phyloP scores from a whole-genome alignment of 345 rosid genomes.

The Rhizophora mangle region DNA sequence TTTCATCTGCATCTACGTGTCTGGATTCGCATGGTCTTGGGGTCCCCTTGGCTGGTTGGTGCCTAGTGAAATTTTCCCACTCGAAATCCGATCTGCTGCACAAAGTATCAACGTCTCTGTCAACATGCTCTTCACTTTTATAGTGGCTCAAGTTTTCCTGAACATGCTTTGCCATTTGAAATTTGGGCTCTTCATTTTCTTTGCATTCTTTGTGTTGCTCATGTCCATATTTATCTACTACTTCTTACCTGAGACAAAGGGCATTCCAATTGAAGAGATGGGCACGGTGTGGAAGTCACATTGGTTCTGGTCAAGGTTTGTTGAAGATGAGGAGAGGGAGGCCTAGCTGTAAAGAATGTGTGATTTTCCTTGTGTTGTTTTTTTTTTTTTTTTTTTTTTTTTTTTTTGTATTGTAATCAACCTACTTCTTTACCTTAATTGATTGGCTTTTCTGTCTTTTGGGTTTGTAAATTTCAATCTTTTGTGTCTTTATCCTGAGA shows the following conservation, averaged over 20 bases:
- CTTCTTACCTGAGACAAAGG: constrained; percentile 72
- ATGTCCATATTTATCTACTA: constrained; percentile 53
- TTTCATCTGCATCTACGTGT: constrained; percentile 74
- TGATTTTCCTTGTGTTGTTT: not conserved
- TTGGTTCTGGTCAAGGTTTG: constrained; percentile 65
- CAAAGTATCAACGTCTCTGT: constrained; percentile 85
- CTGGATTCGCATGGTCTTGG: constrained; percentile 97
- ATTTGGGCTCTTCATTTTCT: constrained; percentile 66
- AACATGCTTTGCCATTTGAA: constrained; percentile 79
- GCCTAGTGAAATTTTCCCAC: constrained; percentile 88
- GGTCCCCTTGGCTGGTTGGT: constrained; percentile 95
- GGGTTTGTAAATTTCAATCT: too few relatives aligned
- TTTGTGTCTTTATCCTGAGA: too few relatives aligned
- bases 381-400: too few relatives aligned
- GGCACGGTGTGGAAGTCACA: constrained; percentile 54
- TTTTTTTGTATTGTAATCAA: too few relatives aligned
- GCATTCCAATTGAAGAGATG: constrained; percentile 74
- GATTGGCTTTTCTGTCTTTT: too few relatives aligned
- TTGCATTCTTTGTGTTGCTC: constrained; percentile 54
- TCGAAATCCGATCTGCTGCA: constrained; percentile 85
- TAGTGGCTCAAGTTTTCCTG: constrained; percentile 69
- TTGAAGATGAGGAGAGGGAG: constrained; percentile 37
- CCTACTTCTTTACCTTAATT: too few relatives aligned
- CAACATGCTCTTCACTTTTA: constrained; percentile 85
- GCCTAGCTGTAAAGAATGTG: constrained; percentile 27